phyloP scores from a whole-genome alignment of 2,329 filamentous ascomycete species.

The Aspergillus terreus region DNA sequence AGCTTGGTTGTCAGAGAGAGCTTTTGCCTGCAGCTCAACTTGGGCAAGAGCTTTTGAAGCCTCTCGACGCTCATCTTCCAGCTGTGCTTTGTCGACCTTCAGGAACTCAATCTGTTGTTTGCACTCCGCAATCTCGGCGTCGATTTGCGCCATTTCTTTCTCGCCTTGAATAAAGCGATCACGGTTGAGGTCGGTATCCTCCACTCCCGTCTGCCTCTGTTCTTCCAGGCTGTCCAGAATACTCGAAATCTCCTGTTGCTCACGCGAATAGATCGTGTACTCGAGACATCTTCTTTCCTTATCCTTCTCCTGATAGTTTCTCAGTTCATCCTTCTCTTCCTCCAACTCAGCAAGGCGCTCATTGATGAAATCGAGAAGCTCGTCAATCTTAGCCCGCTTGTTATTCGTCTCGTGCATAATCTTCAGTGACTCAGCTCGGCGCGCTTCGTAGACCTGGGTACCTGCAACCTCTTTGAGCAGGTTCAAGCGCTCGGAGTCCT shows the following conservation, averaged over 20 bases:
- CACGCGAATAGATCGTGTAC: constrained; percentile 88
- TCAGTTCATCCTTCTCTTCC: constrained; percentile 93
- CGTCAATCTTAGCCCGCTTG: constrained; percentile 91
- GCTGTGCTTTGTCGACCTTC: constrained; percentile 76
- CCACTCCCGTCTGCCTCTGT: constrained; percentile 73
- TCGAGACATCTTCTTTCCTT: constrained; percentile 86
- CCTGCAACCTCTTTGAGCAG: constrained; percentile 97
- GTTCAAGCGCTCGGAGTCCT: constrained; percentile 84
- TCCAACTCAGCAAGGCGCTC: constrained; percentile 85
- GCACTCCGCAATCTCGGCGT: constrained; percentile 73
- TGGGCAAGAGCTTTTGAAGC: constrained; percentile 76
- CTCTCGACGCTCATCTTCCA: constrained; percentile 86
- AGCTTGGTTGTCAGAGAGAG: constrained; percentile 76
- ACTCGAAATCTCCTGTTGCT: constrained; percentile 74
- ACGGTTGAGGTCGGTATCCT: constrained; percentile 77
- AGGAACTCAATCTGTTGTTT: constrained; percentile 81
- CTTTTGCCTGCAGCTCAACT: constrained; percentile 78
- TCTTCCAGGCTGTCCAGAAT: constrained; percentile 81
- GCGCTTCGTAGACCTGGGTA: constrained; percentile 93
- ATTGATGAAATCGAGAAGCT: constrained; percentile 85
- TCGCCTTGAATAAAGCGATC: constrained; percentile 74
- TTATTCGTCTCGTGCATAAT: constrained; percentile 97
- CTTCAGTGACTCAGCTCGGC: constrained; percentile 85
- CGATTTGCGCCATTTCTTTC: constrained; percentile 71
- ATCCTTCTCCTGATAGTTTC: constrained; percentile 92